Evolutionary conservation across 495 filamentous ascomycete genomes (phyloP), one percentile per base, ranked within the genome.

Genomic region (Talaromyces trachyspermus): DNA sequence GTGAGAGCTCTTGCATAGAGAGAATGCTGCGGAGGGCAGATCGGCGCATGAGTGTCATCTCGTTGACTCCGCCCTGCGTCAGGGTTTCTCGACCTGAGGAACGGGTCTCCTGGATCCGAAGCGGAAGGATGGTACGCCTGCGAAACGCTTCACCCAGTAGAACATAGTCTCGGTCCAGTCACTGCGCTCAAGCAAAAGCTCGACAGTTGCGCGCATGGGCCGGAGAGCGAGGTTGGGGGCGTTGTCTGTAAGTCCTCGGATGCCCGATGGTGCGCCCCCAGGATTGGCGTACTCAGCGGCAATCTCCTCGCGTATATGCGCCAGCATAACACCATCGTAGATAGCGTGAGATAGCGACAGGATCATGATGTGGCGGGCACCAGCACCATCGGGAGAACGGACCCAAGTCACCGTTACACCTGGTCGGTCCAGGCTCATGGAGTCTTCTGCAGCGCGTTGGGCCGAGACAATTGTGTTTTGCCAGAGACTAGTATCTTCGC

Each of bases 291-390:
- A 38, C 35, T 38, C 35, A n/a, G 18, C 35, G 3, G 15, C 35
- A 38, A 38, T 38, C 35, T 38, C 35, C 18, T 38, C 35, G 35
- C 35, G 35, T 20, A 38, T 17, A 20, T 38, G 35, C 14, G 35
- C 10, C 9, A 38, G 18, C 35, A 38, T 38, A 20, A 48, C 14
- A 6, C 45, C 45, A 19, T 48, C 45, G 19, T 39, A 48, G 15
- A 38, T 33, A 7, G 45, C 30, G 37, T 48, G 45, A 14, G 45
- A 38, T 22, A 48, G 29, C 11, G 30, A 37, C 12, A 48, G 9
- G 32, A 48, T 48, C 30, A 48, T 19, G n/a, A 20, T 27, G 22
- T 23, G 9, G 11, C 26, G 30, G 30, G 24, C 15, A 17, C 33
- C 30, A 38, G 24, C 15, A 17, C 33, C 30, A 38, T 20, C 14